Conservation (phyloP, 176 grass and related monocot genomes). For the Poa annua region DNA sequence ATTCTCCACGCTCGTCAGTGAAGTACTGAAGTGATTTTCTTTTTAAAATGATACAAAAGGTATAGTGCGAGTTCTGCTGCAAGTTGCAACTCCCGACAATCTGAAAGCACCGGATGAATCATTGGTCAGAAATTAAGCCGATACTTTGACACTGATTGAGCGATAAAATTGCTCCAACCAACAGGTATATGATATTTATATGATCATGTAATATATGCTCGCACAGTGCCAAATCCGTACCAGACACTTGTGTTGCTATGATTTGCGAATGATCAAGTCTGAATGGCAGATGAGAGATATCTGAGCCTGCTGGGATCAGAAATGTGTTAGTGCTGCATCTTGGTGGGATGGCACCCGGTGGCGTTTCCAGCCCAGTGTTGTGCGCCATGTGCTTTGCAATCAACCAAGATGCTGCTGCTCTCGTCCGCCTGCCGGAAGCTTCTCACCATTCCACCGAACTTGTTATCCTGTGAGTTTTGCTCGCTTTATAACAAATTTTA, state of each 20-base stretch:
- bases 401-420: conserved; percentile 1
- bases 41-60: neutral
- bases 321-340: conserved; percentile 14
- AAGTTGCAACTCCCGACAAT: neutral
- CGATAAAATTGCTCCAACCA: conserved; percentile 1
- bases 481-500: neutral
- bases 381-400: conserved; percentile 43
- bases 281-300: neutral
- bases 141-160: conserved; percentile 1
- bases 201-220: neutral
- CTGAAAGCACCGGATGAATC: neutral
- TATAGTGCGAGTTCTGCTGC: neutral
- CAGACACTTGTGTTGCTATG: neutral
- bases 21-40: neutral
- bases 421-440: neutral
- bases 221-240: conserved; percentile 2
- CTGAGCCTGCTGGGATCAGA: neutral
- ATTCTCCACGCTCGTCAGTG: neutral
- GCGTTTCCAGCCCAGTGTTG: conserved; percentile 2
- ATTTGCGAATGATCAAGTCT: neutral
- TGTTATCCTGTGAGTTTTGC: neutral
- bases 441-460: neutral
- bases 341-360: conserved; percentile 1
- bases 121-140: neutral
- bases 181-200: neutral